A percentile compares a stretch with the other conserved stretches of the same genome.
Conservation (phyloP, 345 rosid species). For the Rhizophora apiculata region DNA sequence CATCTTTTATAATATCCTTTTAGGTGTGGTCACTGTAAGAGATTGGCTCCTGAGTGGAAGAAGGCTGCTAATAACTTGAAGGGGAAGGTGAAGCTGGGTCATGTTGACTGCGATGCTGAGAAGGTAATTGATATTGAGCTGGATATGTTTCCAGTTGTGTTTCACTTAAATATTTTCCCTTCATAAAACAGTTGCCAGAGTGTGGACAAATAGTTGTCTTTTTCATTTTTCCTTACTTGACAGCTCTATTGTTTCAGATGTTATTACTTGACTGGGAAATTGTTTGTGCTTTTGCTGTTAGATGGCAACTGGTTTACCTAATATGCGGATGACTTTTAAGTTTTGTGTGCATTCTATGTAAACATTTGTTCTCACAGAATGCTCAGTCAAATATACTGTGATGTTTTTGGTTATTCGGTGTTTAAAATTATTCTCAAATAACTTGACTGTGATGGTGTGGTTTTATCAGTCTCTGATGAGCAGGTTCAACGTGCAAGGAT, state of each 20-base stretch:
- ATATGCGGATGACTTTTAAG: background rate
- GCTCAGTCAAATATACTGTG: background rate
- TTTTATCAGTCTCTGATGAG: slow-evolving; percentile 78
- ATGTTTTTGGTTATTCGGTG: background rate
- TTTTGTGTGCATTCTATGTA: background rate
- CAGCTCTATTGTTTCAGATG: background rate
- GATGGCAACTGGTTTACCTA: background rate
- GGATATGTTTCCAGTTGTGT: background rate
- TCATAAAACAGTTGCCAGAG: background rate
- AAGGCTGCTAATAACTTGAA: slow-evolving; percentile 80
- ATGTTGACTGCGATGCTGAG: slow-evolving; percentile 84
- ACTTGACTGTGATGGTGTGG: slow-evolving; percentile 19
- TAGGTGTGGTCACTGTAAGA: slow-evolving; percentile 97
- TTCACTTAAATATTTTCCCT: background rate
- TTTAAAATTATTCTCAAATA: background rate
- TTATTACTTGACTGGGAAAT: background rate
- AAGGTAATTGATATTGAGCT: slow-evolving; percentile 44
- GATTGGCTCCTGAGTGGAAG: slow-evolving; percentile 97
- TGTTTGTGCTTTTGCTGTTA: background rate
- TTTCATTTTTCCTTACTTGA: background rate
- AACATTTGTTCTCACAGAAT: background rate
- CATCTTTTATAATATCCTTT: slow-evolving; percentile 5
- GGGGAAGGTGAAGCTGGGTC: slow-evolving; percentile 96
- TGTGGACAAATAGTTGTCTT: background rate
- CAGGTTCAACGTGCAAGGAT: slow-evolving; percentile 91